A percentile compares a stretch with the other conserved stretches of the same genome.
phyloP scores from a whole-genome alignment of 2,329 filamentous ascomycete genomes.

The Colletotrichum australisinense region DNA sequence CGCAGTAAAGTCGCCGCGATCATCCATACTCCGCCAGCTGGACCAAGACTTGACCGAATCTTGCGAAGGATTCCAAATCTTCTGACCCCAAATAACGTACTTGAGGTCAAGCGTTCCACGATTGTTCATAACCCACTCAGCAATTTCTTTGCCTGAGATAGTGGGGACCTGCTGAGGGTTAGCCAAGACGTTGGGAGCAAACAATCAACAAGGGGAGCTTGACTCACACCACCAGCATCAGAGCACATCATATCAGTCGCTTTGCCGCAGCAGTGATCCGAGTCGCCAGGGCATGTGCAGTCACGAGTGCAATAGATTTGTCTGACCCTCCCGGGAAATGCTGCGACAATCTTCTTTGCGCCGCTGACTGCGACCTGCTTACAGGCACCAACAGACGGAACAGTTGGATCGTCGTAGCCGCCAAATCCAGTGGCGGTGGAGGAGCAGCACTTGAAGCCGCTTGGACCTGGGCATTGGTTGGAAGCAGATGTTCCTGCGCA shows the following conservation, averaged over 20 bases:
- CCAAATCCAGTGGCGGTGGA: constrained; percentile 46
- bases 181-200: neutral
- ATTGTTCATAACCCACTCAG: constrained; percentile 62
- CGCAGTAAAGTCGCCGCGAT: constrained; percentile 51
- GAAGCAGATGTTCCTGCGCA: constrained; percentile 45
- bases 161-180: constrained; percentile 44
- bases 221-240: constrained; percentile 51
- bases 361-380: constrained; percentile 49
- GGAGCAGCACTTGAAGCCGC: constrained; percentile 52
- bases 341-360: constrained; percentile 47
- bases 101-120: constrained; percentile 53
- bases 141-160: constrained; percentile 54
- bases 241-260: constrained; percentile 53
- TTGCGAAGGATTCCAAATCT: constrained; percentile 54
- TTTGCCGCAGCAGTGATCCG: constrained; percentile 52
- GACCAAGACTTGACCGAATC: constrained; percentile 53
- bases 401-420: constrained; percentile 46
- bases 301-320: constrained; percentile 48
- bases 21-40: constrained; percentile 55
- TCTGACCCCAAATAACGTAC: constrained; percentile 63
- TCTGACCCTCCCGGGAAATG: constrained; percentile 49
- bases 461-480: constrained; percentile 51
- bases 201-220: neutral
- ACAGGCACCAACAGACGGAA: constrained; percentile 50
- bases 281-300: constrained; percentile 46